These are phyloP conservation scores for Starmera pachycereana DNA, from an alignment of 805 yeast genomes.

Conservation along the genomic window DNA sequence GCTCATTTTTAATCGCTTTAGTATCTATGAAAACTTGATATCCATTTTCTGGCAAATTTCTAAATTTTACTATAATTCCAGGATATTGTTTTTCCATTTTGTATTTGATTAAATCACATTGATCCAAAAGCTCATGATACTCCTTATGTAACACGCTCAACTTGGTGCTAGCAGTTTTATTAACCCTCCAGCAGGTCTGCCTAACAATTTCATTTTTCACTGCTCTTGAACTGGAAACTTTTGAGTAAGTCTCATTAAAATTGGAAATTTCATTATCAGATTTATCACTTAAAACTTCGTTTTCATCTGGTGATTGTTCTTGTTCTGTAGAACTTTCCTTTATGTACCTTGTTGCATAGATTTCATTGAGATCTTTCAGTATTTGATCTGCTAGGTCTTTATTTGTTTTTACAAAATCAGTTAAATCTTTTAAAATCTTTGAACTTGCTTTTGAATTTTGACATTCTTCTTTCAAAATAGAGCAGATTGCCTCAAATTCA, in stretches of 20 bases:
- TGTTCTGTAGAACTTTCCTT: slow-evolving; percentile 15
- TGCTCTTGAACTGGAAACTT: background rate
- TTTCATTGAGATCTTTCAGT: slow-evolving; percentile 29
- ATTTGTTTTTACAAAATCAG: slow-evolving; percentile 28
- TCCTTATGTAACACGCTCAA: background rate
- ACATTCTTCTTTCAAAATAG: slow-evolving; percentile 4
- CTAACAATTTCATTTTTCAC: too few relatives aligned
- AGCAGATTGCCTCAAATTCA: slow-evolving; percentile 22
- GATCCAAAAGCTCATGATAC: slow-evolving; percentile 17
- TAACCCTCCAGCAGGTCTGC: too few relatives aligned
- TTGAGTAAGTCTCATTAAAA: background rate
- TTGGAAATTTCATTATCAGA: background rate
- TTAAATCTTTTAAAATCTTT: slow-evolving; percentile 16
- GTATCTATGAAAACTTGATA: too few relatives aligned
- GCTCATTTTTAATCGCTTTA: too few relatives aligned
- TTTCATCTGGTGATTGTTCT: slow-evolving; percentile 4
- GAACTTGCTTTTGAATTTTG: slow-evolving; percentile 17
- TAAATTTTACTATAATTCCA: background rate
- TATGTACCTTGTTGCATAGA: slow-evolving; percentile 13
- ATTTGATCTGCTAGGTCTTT: slow-evolving; percentile 31
- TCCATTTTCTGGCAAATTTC: too few relatives aligned
- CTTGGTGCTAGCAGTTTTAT: too few relatives aligned
- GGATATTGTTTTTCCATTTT: slow-evolving; percentile 2
- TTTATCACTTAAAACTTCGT: slow-evolving; percentile 4
- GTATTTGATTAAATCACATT: slow-evolving; percentile 13